Evolutionary conservation across 805 yeast species (phyloP).

Genomic region (Sugiyamaella qingdaonensis): DNA sequence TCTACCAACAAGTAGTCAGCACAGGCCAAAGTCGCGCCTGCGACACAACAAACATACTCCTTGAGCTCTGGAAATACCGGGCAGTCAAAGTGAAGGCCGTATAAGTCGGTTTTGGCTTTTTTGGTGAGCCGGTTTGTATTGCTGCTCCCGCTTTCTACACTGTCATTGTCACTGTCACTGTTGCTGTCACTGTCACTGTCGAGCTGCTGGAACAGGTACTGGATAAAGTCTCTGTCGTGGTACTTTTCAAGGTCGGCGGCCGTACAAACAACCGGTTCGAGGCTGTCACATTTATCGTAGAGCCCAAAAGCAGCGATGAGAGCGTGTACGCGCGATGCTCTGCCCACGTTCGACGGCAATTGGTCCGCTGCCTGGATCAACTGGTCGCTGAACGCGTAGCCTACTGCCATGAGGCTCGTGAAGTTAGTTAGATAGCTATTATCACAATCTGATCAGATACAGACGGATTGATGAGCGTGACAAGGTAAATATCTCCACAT

Average conservation of each 20-base stretch:
- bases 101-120: slow-evolving; percentile 23
- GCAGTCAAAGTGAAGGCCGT: slow-evolving; percentile 60
- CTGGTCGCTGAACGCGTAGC: slow-evolving; percentile 23
- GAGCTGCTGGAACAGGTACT: slow-evolving; percentile 31
- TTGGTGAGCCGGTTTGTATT: not conserved
- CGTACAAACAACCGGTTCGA: slow-evolving; percentile 30
- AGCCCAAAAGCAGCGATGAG: slow-evolving; percentile 43
- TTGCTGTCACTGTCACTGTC: slow-evolving; percentile 4
- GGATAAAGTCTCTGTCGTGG: slow-evolving; percentile 46
- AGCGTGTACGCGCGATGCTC: slow-evolving; percentile 44
- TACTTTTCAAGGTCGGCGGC: slow-evolving; percentile 42
- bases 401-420: slow-evolving; percentile 15
- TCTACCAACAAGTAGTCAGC: slow-evolving; percentile 35
- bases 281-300: slow-evolving; percentile 27
- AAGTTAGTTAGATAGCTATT: not conserved
- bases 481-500: not conserved
- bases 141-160: slow-evolving; percentile 7
- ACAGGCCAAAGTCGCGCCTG: slow-evolving; percentile 56
- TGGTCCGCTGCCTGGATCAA: slow-evolving; percentile 33
- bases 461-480: not conserved
- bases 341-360: slow-evolving; percentile 50
- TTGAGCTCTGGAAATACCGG: slow-evolving; percentile 53
- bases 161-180: slow-evolving; percentile 7
- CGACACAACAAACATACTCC: slow-evolving; percentile 45
- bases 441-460: too few relatives aligned